phyloP scores from a whole-genome alignment of 2,329 filamentous ascomycete species.

The Sclerotinia sclerotiorum region DNA sequence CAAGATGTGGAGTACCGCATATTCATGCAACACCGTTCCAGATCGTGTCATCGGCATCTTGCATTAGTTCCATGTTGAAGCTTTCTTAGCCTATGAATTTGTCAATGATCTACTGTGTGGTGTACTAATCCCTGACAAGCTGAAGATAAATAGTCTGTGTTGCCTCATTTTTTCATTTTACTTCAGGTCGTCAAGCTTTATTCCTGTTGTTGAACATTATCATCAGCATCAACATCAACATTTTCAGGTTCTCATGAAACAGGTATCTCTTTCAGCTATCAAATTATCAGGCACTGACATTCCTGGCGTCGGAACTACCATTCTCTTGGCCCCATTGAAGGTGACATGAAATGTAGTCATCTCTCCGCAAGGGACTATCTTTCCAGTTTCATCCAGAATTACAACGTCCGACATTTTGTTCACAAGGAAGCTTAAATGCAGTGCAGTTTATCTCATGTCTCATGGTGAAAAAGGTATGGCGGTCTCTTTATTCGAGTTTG shows the following conservation, averaged over 20 bases:
- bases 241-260: no score
- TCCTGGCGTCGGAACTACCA: neutral
- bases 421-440: neutral
- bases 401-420: neutral
- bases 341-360: neutral
- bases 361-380: neutral
- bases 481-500: neutral
- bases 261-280: no score
- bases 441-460: neutral
- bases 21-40: constrained; percentile 6
- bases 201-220: no score
- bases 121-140: neutral
- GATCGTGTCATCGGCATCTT: constrained; percentile 16
- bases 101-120: neutral
- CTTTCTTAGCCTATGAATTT: constrained; percentile 10
- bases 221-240: no score
- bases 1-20: constrained; percentile 19
- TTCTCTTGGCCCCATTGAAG: neutral
- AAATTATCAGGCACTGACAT: no score
- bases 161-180: neutral
- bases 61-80: constrained; percentile 19
- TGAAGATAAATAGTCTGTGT: neutral
- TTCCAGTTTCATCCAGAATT: neutral
- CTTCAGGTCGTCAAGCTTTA: neutral
- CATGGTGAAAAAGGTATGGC: neutral